Conservation (phyloP, 2,329 filamentous ascomycete genomes). For the Didymella exigua region DNA sequence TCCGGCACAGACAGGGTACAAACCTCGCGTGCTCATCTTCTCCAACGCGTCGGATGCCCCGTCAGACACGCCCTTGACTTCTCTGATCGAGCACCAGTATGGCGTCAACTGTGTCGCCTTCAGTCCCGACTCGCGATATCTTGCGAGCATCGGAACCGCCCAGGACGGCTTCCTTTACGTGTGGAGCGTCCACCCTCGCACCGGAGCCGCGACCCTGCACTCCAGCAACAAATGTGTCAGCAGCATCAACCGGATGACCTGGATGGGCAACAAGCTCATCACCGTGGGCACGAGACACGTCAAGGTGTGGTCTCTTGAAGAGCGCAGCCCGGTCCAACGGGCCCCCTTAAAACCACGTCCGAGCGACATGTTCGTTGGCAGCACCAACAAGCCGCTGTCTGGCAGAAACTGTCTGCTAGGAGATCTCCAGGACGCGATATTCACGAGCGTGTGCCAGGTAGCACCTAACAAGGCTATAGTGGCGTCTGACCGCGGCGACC, state of each 20-base stretch:
- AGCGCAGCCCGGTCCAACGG: slow-evolving; percentile 62
- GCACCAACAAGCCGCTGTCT: slow-evolving; percentile 67
- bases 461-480: slow-evolving; percentile 77
- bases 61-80: slow-evolving; percentile 80
- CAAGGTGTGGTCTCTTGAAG: slow-evolving; percentile 89
- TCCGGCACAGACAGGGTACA: slow-evolving; percentile 74
- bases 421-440: slow-evolving; percentile 79
- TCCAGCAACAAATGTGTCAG: slow-evolving; percentile 94
- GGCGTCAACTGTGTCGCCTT: slow-evolving; percentile 89
- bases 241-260: slow-evolving; percentile 82
- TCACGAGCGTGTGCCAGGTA: slow-evolving; percentile 76
- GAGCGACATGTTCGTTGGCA: slow-evolving; percentile 47
- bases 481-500: slow-evolving; percentile 83
- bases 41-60: slow-evolving; percentile 76
- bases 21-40: slow-evolving; percentile 88
- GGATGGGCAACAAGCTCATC: slow-evolving; percentile 83
- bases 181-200: slow-evolving; percentile 84
- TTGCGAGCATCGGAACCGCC: slow-evolving; percentile 84
- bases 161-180: slow-evolving; percentile 96
- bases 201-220: slow-evolving; percentile 76
- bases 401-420: slow-evolving; percentile 90
- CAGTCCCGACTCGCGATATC: slow-evolving; percentile 81
- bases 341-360: slow-evolving; percentile 38
- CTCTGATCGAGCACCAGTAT: slow-evolving; percentile 86
- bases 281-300: slow-evolving; percentile 90